Conservation (phyloP, 2,329 filamentous ascomycete genomes). For the Nothophoma quercina region DNA sequence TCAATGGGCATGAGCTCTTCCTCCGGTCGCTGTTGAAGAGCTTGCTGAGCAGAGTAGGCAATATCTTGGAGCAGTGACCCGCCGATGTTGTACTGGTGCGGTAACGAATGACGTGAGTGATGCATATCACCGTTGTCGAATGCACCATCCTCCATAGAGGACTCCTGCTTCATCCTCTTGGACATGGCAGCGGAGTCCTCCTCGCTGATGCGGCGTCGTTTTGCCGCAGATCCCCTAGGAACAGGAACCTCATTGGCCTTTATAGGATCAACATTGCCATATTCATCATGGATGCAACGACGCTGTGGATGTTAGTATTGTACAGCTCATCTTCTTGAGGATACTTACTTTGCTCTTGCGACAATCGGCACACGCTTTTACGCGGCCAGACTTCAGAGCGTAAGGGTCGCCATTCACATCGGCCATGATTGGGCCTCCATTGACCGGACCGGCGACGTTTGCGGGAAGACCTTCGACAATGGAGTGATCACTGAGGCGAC, state of each 20-base stretch:
- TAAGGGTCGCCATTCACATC: constrained; percentile 48
- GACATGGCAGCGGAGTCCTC: constrained; percentile 29
- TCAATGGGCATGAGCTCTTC: constrained; percentile 41
- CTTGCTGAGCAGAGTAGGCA: constrained; percentile 42
- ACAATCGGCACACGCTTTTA: constrained; percentile 71
- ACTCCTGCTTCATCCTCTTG: constrained; percentile 42
- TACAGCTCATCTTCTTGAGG: not conserved
- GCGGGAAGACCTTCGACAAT: constrained; percentile 28
- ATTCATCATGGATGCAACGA: constrained; percentile 71
- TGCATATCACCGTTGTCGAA: constrained; percentile 31
- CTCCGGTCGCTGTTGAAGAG: constrained; percentile 28
- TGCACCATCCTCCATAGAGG: constrained; percentile 30
- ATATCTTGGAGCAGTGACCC: constrained; percentile 35
- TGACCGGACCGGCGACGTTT: constrained; percentile 30
- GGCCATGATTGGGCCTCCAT: constrained; percentile 43
- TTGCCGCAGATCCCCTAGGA: constrained; percentile 63
- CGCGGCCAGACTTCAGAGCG: constrained; percentile 64
- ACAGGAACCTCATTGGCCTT: constrained; percentile 69
- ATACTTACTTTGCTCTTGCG: constrained; percentile 70
- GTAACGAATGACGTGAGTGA: constrained; percentile 34
- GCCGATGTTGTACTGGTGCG: constrained; percentile 29
- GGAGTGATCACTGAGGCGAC: constrained; percentile 43
- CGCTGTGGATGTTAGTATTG: constrained; percentile 55
- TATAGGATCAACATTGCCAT: constrained; percentile 68
- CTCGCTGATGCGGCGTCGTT: constrained; percentile 59